Conservation (phyloP, 1,139 yeast species). For the Debaryomycetaceae sp. region DNA sequence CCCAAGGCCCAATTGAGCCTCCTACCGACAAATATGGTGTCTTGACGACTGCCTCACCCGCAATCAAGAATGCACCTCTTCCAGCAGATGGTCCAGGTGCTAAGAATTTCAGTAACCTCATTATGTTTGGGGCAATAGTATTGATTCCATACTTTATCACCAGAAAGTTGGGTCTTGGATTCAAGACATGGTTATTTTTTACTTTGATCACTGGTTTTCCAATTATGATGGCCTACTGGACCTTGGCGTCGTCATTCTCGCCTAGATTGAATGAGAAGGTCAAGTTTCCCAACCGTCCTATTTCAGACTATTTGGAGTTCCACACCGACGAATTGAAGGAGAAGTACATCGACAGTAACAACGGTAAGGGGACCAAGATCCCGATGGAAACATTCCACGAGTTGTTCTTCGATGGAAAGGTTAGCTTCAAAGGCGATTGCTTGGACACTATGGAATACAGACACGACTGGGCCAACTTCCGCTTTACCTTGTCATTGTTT, state of each 20-base stretch:
- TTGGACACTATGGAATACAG: conserved; percentile 80
- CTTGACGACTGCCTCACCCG: conserved; percentile 60
- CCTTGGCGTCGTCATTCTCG: conserved; percentile 67
- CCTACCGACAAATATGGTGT: conserved; percentile 54
- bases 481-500: conserved; percentile 75
- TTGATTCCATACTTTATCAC: conserved; percentile 64
- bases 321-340: conserved; percentile 70
- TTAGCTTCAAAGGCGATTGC: conserved; percentile 83
- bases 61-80: conserved; percentile 81
- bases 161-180: conserved; percentile 71
- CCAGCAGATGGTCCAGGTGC: conserved; percentile 94
- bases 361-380: conserved; percentile 67
- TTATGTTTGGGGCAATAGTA: conserved; percentile 50
- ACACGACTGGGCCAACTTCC: conserved; percentile 87
- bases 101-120: conserved; percentile 64
- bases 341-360: conserved; percentile 54
- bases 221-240: conserved; percentile 79
- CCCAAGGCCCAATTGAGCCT: conserved; percentile 47
- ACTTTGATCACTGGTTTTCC: conserved; percentile 58
- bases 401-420: conserved; percentile 79
- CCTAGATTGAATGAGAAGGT: conserved; percentile 83
- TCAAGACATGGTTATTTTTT: conserved; percentile 60
- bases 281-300: conserved; percentile 71
- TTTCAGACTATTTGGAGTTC: conserved; percentile 76
- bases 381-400: conserved; percentile 95